Percentiles rank a stretch among this genome's conserved stretches.
Evolutionary conservation across 768 basidiomycete species (phyloP).

Genomic region (Tulasnella sp.): DNA sequence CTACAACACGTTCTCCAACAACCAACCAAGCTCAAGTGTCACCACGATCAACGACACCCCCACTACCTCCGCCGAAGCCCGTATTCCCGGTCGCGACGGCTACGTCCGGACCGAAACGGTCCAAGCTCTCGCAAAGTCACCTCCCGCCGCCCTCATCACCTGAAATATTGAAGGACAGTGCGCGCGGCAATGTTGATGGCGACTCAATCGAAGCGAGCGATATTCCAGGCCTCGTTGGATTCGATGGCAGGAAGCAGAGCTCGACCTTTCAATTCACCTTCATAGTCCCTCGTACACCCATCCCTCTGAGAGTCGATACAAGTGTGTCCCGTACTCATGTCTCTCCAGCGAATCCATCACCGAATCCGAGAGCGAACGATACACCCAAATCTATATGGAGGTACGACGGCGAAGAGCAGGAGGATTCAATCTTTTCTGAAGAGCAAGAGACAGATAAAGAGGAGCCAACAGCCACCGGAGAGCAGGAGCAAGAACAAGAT

Average conservation of each 20-base stretch:
- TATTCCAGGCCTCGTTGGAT: constrained; percentile 35
- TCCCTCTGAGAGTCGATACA: constrained; percentile 11
- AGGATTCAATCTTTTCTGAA: background rate
- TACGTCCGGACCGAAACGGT: constrained; percentile 20
- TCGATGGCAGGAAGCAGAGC: constrained; percentile 36
- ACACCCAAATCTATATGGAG: constrained; percentile 25
- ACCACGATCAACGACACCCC: constrained; percentile 3
- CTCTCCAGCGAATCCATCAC: background rate
- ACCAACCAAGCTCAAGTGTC: constrained; percentile 17
- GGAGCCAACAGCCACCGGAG: constrained; percentile 23
- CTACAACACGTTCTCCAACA: no score
- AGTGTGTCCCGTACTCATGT: constrained; percentile 30
- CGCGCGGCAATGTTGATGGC: background rate
- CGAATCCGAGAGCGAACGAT: constrained; percentile 20
- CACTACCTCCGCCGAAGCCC: constrained; percentile 21
- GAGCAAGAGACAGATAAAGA: constrained; percentile 11
- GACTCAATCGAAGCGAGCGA: constrained; percentile 43
- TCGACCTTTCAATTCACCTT: constrained; percentile 65
- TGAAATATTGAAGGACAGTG: constrained; percentile 12
- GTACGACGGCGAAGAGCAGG: background rate
- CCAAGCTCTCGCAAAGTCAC: constrained; percentile 17
- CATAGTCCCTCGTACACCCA: constrained; percentile 36
- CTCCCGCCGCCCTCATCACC: constrained; percentile 4
- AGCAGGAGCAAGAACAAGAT: constrained; percentile 26
- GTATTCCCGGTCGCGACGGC: constrained; percentile 20